Conservation (phyloP, 2,329 filamentous ascomycete species). For the Dothideomycetidae sp. region DNA sequence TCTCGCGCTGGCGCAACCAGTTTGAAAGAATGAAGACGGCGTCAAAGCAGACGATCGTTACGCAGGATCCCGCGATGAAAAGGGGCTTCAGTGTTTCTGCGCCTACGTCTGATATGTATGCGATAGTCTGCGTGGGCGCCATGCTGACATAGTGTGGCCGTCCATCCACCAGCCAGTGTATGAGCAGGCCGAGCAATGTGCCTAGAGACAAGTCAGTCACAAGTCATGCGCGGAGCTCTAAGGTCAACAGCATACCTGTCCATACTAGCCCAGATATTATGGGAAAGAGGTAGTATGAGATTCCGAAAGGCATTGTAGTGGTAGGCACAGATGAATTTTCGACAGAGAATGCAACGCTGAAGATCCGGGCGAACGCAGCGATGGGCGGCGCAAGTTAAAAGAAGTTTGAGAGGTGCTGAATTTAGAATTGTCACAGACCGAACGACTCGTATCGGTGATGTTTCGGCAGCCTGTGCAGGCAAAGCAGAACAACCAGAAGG, state of each 20-base stretch:
- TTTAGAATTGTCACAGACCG: no score
- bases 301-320: constrained; percentile 25
- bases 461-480: no score
- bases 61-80: constrained; percentile 56
- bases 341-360: no score
- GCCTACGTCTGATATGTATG: constrained; percentile 42
- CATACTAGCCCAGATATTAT: constrained; percentile 50
- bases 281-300: constrained; percentile 49
- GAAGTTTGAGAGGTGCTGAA: no score
- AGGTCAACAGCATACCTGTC: constrained; percentile 31
- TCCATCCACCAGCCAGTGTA: constrained; percentile 52
- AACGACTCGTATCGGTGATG: no score
- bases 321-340: no score
- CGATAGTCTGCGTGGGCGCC: constrained; percentile 42
- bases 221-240: constrained; percentile 7
- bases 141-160: constrained; percentile 48
- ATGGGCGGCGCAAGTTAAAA: no score
- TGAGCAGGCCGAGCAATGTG: constrained; percentile 54
- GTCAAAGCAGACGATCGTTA: constrained; percentile 70
- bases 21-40: constrained; percentile 67
- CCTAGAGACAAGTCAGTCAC: no score
- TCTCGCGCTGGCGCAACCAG: constrained; percentile 68
- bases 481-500: no score
- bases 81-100: constrained; percentile 54
- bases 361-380: no score